These are phyloP conservation scores for Colletotrichum orbiculare DNA, from an alignment of 2,329 filamentous ascomycete species.

Conservation along the genomic window DNA sequence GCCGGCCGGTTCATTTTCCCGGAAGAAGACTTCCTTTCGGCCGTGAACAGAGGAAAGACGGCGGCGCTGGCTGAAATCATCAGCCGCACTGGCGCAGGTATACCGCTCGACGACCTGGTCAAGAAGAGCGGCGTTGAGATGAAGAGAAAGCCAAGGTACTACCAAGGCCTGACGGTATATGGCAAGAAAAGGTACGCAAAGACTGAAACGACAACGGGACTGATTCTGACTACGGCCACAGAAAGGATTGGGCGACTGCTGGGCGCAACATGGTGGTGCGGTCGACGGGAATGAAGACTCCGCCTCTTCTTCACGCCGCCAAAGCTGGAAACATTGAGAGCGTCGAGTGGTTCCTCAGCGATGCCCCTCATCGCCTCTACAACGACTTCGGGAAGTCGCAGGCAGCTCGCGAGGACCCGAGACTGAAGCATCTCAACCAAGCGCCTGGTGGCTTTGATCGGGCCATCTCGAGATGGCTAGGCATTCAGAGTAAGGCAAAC, in stretches of 20 bases:
- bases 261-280: slow-evolving; percentile 59
- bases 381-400: slow-evolving; percentile 72
- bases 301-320: slow-evolving; percentile 72
- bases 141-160: slow-evolving; percentile 74
- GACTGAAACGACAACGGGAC: not conserved
- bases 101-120: slow-evolving; percentile 75
- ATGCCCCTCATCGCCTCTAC: slow-evolving; percentile 75
- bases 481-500: slow-evolving; percentile 62
- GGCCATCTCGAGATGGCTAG: slow-evolving; percentile 71
- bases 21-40: slow-evolving; percentile 53
- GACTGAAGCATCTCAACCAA: slow-evolving; percentile 70
- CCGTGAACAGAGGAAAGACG: slow-evolving; percentile 60
- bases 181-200: slow-evolving; percentile 70
- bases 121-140: slow-evolving; percentile 73
- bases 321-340: slow-evolving; percentile 68
- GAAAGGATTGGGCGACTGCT: slow-evolving; percentile 77
- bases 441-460: slow-evolving; percentile 72
- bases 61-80: slow-evolving; percentile 73
- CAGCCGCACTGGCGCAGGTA: slow-evolving; percentile 72
- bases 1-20: slow-evolving; percentile 52
- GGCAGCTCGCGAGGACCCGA: slow-evolving; percentile 68
- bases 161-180: slow-evolving; percentile 81
- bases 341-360: slow-evolving; percentile 82
- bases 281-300: slow-evolving; percentile 55
- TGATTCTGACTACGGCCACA: slow-evolving; percentile 40